A percentile compares a stretch with the other conserved stretches of the same genome.
phyloP scores from a whole-genome alignment of 192 early-diverging fungal species.

The Coemansia sp. region DNA sequence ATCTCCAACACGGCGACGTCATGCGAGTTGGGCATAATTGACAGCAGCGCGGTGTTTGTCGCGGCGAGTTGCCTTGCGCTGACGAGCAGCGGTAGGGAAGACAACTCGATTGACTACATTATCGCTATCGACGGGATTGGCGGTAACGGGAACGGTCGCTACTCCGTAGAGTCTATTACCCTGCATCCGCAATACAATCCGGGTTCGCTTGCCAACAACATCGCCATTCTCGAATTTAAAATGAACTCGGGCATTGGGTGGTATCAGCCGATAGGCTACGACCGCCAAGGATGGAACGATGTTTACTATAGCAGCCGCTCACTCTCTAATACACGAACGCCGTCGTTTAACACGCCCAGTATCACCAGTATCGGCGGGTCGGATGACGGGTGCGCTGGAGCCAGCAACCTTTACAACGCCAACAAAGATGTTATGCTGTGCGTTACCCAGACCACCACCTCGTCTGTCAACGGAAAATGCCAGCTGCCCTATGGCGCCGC shows the following conservation, averaged over 20 bases:
- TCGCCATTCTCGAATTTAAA: constrained; percentile 32
- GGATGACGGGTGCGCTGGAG: constrained; percentile 17
- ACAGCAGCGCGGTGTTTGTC: constrained; percentile 21
- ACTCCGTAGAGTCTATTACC: constrained; percentile 24
- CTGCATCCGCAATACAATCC: constrained; percentile 42
- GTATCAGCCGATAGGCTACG: constrained; percentile 20
- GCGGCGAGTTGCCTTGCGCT: constrained; percentile 41
- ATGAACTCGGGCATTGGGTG: constrained; percentile 11
- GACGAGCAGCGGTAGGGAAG: constrained; percentile 19
- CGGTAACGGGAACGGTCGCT: constrained; percentile 1
- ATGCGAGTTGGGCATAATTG: constrained; percentile 46
- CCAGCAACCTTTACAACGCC: constrained; percentile 39
- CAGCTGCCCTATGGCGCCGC: constrained; percentile 33
- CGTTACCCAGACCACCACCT: constrained; percentile 19
- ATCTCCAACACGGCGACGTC: constrained; percentile 30
- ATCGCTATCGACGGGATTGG: constrained; percentile 17
- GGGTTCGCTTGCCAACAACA: constrained; percentile 40
- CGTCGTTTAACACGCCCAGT: constrained; percentile 18
- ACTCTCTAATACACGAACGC: constrained; percentile 17
- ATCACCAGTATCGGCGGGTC: constrained; percentile 1
- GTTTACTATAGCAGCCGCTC: constrained; percentile 28
- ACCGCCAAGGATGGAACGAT: constrained; percentile 23
- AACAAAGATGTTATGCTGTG: constrained; percentile 37
- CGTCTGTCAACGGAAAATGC: constrained; percentile 35
- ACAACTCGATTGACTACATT: constrained; percentile 33